Evolutionary conservation across 2,329 filamentous ascomycete genomes (phyloP), one percentile per base, ranked within the genome.

Genomic region (Microdochium nivale): DNA sequence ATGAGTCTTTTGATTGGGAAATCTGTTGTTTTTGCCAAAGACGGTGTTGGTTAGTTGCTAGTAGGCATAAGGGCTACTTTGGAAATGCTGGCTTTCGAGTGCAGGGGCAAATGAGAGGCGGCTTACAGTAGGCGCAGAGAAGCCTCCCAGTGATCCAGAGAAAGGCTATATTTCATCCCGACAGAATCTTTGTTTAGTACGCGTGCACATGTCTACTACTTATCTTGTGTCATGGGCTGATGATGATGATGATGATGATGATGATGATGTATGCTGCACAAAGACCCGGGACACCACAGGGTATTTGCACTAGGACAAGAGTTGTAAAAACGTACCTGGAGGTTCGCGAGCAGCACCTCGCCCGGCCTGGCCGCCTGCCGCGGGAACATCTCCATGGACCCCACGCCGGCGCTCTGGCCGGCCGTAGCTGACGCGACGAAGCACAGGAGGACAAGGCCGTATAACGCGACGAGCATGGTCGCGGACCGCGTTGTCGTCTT

Each of bases 1-100:
- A 55, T 3, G 63, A 54, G 55, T 75, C 62, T n/a, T 58, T 60
- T 1, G 70, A 73, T 50, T 71, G 65, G 11, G 66, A 65, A 52
- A 75, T 72, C 67, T 71, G 51, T 10, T 13, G 25, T 43, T 30
- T 2, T 13, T 25, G 23, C 35, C 35, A 16, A 5, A 40, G 19
- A 14, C n/a, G n/a, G n/a, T n/a, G n/a, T n/a, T n/a, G n/a, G n/a
- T n/a, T n/a, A n/a, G n/a, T n/a, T n/a, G n/a, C n/a, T n/a, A n/a
- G n/a, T n/a, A n/a, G n/a, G n/a, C n/a, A n/a, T n/a, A n/a, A n/a
- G 30, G 30, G 8, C 14, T 8, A 33, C 14, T 8, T 33, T 8
- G 30, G 30, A 9, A 14, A 33, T 33, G 30, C 8, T 33, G 30
- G 30, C 8, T 14, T 33, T 33, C 14, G 30, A 14, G 30, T 8